Evolutionary conservation across 2,329 filamentous ascomycete genomes (phyloP), one percentile per base, ranked within the genome.

Genomic region (Pezicula carpinea): DNA sequence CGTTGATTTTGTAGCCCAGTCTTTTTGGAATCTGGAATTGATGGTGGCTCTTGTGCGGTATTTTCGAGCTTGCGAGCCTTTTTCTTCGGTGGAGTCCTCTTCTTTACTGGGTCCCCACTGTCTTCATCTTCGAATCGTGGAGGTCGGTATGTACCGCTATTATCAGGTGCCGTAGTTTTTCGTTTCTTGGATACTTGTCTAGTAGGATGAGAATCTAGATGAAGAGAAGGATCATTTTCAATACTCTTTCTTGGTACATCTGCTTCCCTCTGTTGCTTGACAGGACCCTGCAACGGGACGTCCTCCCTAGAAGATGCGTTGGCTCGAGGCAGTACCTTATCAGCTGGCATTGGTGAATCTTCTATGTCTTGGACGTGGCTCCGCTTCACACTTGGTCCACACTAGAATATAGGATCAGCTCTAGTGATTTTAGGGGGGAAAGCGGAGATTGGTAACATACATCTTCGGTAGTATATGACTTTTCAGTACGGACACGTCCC

Each of bases 101-200:
- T 48, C 38, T 40, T 23, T 10, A 11, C n/a, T 6, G 21, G 32
- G 52, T 40, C 35, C 10, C 52, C 51, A n/a, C 51, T 52, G 10
- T 55, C 53, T 14, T 48, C 45, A 4, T 54, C 53, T 4, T 53
- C 51, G 14, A 49, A 39, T 11, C 53, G 50, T 15, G 35, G 32
- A 29, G 54, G 57, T 22, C 51, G 51, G 33, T 56, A 59, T 17
- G 23, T 26, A 17, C 47, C 51, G 34, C 51, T 54, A 42, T 59
- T 53, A 42, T 60, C 49, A 5, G 49, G 45, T 10, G 49, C 7
- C 32, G 34, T 44, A 10, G 31, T 32, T 17, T 26, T 46, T 19
- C 50, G 55, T 53, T 57, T 60, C 36, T 55, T 54, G 17, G 26
- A 43, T 3, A 32, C 11, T 19, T 22, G 22, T 19, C 38, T 21